These are phyloP conservation scores for Vitis hybrid DNA, from an alignment of 177 flowering plant species.

Conservation along the genomic window DNA sequence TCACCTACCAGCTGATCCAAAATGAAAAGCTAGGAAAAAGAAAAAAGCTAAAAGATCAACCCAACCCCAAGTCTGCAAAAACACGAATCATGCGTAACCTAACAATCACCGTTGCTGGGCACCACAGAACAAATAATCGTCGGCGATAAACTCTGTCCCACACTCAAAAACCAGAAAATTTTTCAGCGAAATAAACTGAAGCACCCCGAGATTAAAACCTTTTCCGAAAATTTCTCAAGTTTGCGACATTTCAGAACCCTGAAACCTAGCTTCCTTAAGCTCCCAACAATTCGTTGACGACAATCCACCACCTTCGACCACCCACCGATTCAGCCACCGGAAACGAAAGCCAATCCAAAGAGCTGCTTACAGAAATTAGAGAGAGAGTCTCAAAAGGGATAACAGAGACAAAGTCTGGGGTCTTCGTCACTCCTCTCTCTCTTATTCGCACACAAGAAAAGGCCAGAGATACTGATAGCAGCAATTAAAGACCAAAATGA, in stretches of 20 bases:
- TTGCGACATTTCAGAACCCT: background rate
- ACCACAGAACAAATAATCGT: background rate
- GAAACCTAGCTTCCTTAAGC: background rate
- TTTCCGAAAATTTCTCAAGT: background rate
- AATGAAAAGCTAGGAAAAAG: conserved; percentile 10
- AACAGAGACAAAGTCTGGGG: too few species aligned
- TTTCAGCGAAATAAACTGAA: background rate
- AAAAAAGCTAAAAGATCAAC: conserved; percentile 18
- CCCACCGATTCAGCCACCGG: background rate
- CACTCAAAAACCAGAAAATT: background rate
- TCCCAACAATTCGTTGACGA: background rate
- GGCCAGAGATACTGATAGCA: background rate
- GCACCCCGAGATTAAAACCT: background rate
- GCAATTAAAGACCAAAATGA: background rate
- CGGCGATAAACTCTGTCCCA: background rate
- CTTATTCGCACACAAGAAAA: too few species aligned
- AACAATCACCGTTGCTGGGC: too few species aligned
- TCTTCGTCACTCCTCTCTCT: too few species aligned
- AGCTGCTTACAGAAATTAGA: too few species aligned
- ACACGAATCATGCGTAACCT: background rate
- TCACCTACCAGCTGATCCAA: conserved; percentile 33
- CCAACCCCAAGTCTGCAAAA: conserved; percentile 3
- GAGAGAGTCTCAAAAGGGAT: too few species aligned
- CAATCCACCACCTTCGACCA: background rate
- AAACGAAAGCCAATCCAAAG: background rate